These are phyloP conservation scores for Triangularia verruculosa DNA, from an alignment of 2,329 filamentous ascomycete genomes.

Conservation along the genomic window DNA sequence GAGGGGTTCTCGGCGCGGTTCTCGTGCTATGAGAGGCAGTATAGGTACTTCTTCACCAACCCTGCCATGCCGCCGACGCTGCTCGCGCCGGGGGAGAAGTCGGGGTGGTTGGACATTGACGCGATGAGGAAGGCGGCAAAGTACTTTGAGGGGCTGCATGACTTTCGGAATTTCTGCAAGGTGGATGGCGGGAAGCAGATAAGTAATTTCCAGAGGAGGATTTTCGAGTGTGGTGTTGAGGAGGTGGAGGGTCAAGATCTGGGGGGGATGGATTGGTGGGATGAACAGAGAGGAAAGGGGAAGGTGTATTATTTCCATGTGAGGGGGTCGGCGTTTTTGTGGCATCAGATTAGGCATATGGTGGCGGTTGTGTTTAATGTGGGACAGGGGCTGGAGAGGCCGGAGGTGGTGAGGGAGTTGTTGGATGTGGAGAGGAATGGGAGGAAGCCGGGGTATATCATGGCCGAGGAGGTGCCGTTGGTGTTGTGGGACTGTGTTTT, in stretches of 20 bases:
- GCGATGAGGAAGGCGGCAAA: constrained; percentile 82
- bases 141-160: constrained; percentile 77
- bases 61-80: constrained; percentile 71
- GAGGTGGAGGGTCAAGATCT: constrained; percentile 54
- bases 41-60: constrained; percentile 97
- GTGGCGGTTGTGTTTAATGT: constrained; percentile 89
- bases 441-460: constrained; percentile 78
- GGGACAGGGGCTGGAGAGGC: constrained; percentile 79
- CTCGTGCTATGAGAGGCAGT: constrained; percentile 85
- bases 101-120: constrained; percentile 81
- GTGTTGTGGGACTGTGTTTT: constrained; percentile 97
- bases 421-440: constrained; percentile 71
- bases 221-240: constrained; percentile 78
- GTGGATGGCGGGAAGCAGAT: constrained; percentile 88
- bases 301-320: constrained; percentile 87
- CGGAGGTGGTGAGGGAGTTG: constrained; percentile 68
- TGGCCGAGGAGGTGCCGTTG: constrained; percentile 85
- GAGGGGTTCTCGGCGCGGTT: constrained; percentile 84
- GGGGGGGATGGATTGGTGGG: constrained; percentile 53
- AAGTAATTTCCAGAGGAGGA: constrained; percentile 72
- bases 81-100: constrained; percentile 46
- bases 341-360: constrained; percentile 97
- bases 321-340: constrained; percentile 87
- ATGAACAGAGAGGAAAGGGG: constrained; percentile 37
- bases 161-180: constrained; percentile 97